Conservation (phyloP, 2,329 filamentous ascomycete genomes). For the Leptographium radiaticola region DNA sequence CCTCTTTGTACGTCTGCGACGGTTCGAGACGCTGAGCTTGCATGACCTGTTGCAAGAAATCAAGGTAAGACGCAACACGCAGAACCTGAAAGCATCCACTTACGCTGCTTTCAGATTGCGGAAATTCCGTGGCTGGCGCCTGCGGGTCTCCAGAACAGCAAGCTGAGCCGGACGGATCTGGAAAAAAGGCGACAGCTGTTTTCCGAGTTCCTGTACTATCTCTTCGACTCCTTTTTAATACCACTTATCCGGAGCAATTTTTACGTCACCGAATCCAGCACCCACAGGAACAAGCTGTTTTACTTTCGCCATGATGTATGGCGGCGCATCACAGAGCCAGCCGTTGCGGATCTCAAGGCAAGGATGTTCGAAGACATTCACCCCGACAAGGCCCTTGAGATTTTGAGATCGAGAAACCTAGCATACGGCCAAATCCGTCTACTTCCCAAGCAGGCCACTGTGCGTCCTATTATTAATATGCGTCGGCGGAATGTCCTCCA, state of each 20-base stretch:
- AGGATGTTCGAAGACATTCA: slow-evolving; percentile 71
- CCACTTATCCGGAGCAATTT: slow-evolving; percentile 81
- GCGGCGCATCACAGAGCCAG: slow-evolving; percentile 62
- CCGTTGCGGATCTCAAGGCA: slow-evolving; percentile 51
- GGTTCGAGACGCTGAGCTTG: slow-evolving; percentile 69
- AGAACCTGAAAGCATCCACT: neutral
- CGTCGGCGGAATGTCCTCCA: slow-evolving; percentile 43
- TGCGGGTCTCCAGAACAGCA: slow-evolving; percentile 32
- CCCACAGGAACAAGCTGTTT: slow-evolving; percentile 68
- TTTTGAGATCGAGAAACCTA: slow-evolving; percentile 50
- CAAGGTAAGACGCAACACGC: slow-evolving; percentile 38
- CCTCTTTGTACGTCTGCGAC: slow-evolving; percentile 60
- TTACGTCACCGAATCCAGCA: slow-evolving; percentile 83
- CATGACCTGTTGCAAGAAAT: slow-evolving; percentile 66
- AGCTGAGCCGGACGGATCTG: slow-evolving; percentile 57
- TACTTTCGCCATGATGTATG: slow-evolving; percentile 94
- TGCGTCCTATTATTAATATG: slow-evolving; percentile 82
- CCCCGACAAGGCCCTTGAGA: slow-evolving; percentile 36
- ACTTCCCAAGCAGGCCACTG: slow-evolving; percentile 63
- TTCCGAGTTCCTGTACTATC: slow-evolving; percentile 75
- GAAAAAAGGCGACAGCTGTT: slow-evolving; percentile 69
- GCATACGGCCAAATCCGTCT: slow-evolving; percentile 71
- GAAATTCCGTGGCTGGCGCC: slow-evolving; percentile 61
- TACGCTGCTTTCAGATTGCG: slow-evolving; percentile 36
- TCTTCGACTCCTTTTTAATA: slow-evolving; percentile 85